Percentiles rank a stretch among this genome's conserved stretches.
These are phyloP conservation scores for Sporothrix euskadiensis DNA, from an alignment of 2,329 filamentous ascomycete genomes.

Conservation along the genomic window DNA sequence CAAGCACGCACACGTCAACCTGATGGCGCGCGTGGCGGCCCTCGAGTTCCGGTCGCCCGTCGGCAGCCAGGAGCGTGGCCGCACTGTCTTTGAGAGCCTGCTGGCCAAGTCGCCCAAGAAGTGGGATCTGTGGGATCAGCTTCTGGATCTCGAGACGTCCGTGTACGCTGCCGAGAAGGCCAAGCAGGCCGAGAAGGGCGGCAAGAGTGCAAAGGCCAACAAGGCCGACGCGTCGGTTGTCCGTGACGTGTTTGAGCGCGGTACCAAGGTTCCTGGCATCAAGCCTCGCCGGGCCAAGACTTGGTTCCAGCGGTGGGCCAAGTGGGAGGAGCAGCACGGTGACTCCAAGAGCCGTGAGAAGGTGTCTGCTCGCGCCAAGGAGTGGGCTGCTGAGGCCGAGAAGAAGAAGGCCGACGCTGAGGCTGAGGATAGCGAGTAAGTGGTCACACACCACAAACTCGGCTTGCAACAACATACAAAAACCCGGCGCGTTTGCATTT, in stretches of 20 bases:
- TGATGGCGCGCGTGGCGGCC: constrained; percentile 85
- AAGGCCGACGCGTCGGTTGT: constrained; percentile 57
- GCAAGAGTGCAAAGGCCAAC: constrained; percentile 46
- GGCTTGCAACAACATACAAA: neutral
- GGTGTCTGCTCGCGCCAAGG: constrained; percentile 68
- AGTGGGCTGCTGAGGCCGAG: constrained; percentile 62
- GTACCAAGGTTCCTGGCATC: constrained; percentile 66
- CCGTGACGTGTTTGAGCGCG: constrained; percentile 79
- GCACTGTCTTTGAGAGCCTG: constrained; percentile 90
- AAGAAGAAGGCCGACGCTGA: constrained; percentile 41
- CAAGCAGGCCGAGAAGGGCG: constrained; percentile 41
- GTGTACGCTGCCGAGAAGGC: constrained; percentile 50
- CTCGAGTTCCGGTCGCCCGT: constrained; percentile 84
- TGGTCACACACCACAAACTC: neutral
- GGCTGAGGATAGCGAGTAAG: constrained; percentile 33
- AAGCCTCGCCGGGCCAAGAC: constrained; percentile 81
- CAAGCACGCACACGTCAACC: constrained; percentile 62
- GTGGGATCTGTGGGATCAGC: constrained; percentile 89
- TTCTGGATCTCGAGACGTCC: constrained; percentile 79
- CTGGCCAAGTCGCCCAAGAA: constrained; percentile 84
- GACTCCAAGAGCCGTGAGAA: constrained; percentile 68
- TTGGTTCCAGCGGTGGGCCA: constrained; percentile 89
- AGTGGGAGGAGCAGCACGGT: constrained; percentile 78
- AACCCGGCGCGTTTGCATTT: neutral
- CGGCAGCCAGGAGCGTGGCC: constrained; percentile 84